Conservation (phyloP, 495 filamentous ascomycete genomes). For the Penicillium daleae region DNA sequence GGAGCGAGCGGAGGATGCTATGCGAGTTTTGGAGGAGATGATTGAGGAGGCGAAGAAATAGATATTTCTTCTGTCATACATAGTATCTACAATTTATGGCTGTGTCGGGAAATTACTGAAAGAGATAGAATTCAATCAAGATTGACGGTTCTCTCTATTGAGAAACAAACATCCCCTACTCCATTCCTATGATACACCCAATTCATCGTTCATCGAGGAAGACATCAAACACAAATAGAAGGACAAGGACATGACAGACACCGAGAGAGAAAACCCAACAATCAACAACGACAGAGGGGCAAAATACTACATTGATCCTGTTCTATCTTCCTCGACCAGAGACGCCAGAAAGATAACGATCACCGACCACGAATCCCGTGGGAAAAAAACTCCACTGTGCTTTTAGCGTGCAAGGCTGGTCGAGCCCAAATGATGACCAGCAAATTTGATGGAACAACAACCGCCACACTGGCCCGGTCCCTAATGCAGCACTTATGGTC, state of each 20-base stretch:
- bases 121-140: slow-evolving; percentile 14
- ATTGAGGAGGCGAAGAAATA: slow-evolving; percentile 19
- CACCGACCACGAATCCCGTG: slow-evolving; percentile 18
- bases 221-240: slow-evolving; percentile 17
- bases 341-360: slow-evolving; percentile 30
- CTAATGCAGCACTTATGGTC: neutral
- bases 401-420: slow-evolving; percentile 24
- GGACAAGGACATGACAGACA: slow-evolving; percentile 12
- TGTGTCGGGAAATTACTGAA: too few relatives aligned
- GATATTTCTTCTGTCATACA: too few relatives aligned
- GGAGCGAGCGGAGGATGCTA: slow-evolving; percentile 42
- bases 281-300: slow-evolving; percentile 9
- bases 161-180: slow-evolving; percentile 18
- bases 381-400: slow-evolving; percentile 25
- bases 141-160: slow-evolving; percentile 12
- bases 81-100: too few relatives aligned
- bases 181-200: slow-evolving; percentile 29
- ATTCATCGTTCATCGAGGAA: slow-evolving; percentile 18
- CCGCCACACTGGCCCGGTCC: neutral
- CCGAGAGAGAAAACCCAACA: slow-evolving; percentile 6
- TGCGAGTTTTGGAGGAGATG: slow-evolving; percentile 40
- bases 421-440: neutral
- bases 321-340: slow-evolving; percentile 25
- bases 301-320: neutral
- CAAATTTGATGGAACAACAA: slow-evolving; percentile 12